A percentile compares a stretch with the other conserved stretches of the same genome.
Evolutionary conservation across 345 rosid species (phyloP).

Genomic region (Ceriops zippeliana): DNA sequence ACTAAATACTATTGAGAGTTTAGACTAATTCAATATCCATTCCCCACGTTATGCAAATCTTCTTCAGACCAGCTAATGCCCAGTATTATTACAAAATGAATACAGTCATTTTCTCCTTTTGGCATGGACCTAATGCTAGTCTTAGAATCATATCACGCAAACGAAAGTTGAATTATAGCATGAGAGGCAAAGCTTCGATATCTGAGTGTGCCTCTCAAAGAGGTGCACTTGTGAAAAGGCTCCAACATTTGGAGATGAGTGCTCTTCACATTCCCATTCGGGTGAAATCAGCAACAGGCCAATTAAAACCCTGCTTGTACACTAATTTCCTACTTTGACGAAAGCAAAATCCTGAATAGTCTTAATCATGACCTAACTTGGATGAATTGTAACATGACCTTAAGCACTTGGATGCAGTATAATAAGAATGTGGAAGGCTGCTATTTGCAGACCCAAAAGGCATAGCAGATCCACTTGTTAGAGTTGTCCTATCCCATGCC

Average conservation of each 20-base stretch:
- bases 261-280: background rate
- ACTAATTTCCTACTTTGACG: background rate
- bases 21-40: no score
- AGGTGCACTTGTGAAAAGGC: constrained; percentile 12
- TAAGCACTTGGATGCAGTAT: no score
- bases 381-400: background rate
- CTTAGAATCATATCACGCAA: background rate
- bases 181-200: constrained; percentile 6
- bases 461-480: no score
- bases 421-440: no score
- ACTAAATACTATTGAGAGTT: no score
- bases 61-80: no score
- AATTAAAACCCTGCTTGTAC: background rate
- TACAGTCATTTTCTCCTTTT: no score
- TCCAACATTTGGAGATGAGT: constrained; percentile 2
- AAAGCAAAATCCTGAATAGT: background rate
- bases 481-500: no score
- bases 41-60: no score
- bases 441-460: no score
- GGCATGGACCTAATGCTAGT: no score
- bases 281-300: background rate
- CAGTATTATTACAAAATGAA: no score
- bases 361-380: constrained; percentile 12
- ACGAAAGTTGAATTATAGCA: background rate
- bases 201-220: constrained; percentile 13